Conservation (phyloP, 768 basidiomycete species). For the Leccinellum luteum region DNA sequence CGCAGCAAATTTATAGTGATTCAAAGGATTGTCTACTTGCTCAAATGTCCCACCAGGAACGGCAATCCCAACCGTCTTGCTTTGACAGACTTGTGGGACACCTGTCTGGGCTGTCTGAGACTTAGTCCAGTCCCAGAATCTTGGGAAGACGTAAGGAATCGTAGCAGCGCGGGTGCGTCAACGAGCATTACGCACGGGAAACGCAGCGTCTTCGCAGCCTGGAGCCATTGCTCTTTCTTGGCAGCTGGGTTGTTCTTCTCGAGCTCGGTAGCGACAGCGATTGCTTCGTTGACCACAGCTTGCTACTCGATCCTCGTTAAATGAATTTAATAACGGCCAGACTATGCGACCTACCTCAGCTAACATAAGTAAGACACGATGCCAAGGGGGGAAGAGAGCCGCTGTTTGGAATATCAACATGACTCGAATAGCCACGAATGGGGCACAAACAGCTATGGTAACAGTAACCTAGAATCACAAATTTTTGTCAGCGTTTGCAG, state of each 20-base stretch:
- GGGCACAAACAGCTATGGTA: slow-evolving; percentile 15
- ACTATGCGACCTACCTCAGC: slow-evolving; percentile 5
- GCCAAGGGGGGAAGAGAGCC: slow-evolving; percentile 22
- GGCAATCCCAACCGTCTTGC: not conserved
- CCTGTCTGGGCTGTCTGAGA: slow-evolving; percentile 1
- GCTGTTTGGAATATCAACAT: slow-evolving; percentile 10
- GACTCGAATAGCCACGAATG: not conserved
- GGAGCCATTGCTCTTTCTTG: slow-evolving; percentile 7
- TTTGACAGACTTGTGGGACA: slow-evolving; percentile 4
- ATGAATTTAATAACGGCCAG: no score
- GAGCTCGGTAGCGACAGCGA: slow-evolving; percentile 9
- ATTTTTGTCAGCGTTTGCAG: slow-evolving; percentile 1
- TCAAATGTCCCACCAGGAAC: not conserved
- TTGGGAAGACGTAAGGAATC: not conserved
- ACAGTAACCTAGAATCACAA: slow-evolving; percentile 14
- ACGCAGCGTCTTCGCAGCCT: slow-evolving; percentile 13
- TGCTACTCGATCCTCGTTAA: slow-evolving; percentile 3
- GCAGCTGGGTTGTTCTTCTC: not conserved
- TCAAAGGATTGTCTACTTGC: slow-evolving; percentile 9
- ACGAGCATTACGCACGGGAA: slow-evolving; percentile 13
- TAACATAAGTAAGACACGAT: slow-evolving; percentile 14
- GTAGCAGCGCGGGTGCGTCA: not conserved
- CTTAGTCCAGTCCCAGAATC: slow-evolving; percentile 21
- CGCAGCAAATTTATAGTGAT: slow-evolving; percentile 5
- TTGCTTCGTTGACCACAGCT: slow-evolving; percentile 15